phyloP scores from a whole-genome alignment of 805 yeast genomes.

The Cyberlindnera suaveolens region DNA sequence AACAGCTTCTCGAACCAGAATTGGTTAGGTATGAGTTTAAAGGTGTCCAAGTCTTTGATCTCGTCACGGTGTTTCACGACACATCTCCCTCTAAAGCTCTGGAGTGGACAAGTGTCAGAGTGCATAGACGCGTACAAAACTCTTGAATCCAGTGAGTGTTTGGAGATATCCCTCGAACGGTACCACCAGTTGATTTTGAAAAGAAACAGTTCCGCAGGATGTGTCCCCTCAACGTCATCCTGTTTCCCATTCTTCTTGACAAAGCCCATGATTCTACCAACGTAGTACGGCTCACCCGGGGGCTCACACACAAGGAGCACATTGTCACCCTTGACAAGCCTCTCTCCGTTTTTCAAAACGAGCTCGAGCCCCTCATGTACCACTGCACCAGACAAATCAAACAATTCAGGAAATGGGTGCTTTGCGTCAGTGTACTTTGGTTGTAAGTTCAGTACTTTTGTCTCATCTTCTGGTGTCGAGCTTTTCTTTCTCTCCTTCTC shows the following conservation, averaged over 20 bases:
- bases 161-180: conserved; percentile 78
- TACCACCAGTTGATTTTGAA: conserved; percentile 88
- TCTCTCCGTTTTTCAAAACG: conserved; percentile 15
- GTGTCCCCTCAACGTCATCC: conserved; percentile 22
- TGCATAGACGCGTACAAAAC: conserved; percentile 80
- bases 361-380: conserved; percentile 23
- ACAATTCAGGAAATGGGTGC: conserved; percentile 27
- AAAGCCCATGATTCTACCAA: conserved; percentile 80
- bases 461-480: conserved; percentile 8
- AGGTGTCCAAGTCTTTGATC: conserved; percentile 44
- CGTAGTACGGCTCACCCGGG: conserved; percentile 89
- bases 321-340: conserved; percentile 39
- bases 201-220: conserved; percentile 45
- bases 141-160: conserved; percentile 63
- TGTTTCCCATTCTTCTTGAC: conserved; percentile 30
- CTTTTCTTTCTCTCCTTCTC: conserved; percentile 5
- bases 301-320: conserved; percentile 87
- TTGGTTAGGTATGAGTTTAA: conserved; percentile 51
- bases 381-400: conserved; percentile 34
- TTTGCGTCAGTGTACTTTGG: conserved; percentile 10
- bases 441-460: conserved; percentile 21
- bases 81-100: conserved; percentile 70
- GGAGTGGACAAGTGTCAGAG: conserved; percentile 73
- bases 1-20: conserved; percentile 84
- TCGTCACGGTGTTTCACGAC: conserved; percentile 64